Conservation (phyloP, 176 grass and related monocot species). For the Pharus latifolius region DNA sequence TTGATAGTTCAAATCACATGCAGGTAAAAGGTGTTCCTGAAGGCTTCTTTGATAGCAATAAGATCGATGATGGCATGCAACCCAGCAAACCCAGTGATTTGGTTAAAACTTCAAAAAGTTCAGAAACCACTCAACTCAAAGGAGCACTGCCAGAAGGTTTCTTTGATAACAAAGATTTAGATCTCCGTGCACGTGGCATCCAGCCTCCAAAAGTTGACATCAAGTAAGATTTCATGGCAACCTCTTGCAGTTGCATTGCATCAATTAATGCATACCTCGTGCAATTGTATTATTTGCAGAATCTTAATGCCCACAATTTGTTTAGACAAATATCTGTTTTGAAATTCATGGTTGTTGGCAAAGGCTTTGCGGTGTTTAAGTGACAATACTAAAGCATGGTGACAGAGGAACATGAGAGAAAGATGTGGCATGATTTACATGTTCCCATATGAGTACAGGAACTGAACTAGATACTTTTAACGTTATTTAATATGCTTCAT, state of each 20-base stretch:
- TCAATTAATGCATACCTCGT: background rate
- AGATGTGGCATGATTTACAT: too few species aligned
- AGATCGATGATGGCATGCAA: slow-evolving; percentile 13
- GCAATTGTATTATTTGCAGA: background rate
- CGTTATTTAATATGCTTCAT: too few species aligned
- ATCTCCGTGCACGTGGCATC: slow-evolving; percentile 84
- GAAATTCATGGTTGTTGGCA: too few species aligned
- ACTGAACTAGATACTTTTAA: too few species aligned
- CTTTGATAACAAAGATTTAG: slow-evolving; percentile 97
- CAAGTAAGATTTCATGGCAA: slow-evolving; percentile 36
- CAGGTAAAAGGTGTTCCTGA: slow-evolving; percentile 56
- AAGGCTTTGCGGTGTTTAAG: too few species aligned
- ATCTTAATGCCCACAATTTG: background rate
- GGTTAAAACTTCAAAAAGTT: slow-evolving; percentile 12
- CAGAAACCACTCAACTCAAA: slow-evolving; percentile 41
- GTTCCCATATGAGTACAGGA: too few species aligned
- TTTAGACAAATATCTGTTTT: too few species aligned
- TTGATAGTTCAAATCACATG: slow-evolving; percentile 5
- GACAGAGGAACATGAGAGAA: too few species aligned
- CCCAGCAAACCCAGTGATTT: slow-evolving; percentile 24
- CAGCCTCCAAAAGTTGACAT: slow-evolving; percentile 67
- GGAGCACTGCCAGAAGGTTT: slow-evolving; percentile 82
- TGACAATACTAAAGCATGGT: too few species aligned
- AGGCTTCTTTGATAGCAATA: slow-evolving; percentile 48
- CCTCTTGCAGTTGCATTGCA: background rate